Evolutionary conservation across 345 rosid genomes (phyloP).

Genomic region (Gossypium raimondii): DNA sequence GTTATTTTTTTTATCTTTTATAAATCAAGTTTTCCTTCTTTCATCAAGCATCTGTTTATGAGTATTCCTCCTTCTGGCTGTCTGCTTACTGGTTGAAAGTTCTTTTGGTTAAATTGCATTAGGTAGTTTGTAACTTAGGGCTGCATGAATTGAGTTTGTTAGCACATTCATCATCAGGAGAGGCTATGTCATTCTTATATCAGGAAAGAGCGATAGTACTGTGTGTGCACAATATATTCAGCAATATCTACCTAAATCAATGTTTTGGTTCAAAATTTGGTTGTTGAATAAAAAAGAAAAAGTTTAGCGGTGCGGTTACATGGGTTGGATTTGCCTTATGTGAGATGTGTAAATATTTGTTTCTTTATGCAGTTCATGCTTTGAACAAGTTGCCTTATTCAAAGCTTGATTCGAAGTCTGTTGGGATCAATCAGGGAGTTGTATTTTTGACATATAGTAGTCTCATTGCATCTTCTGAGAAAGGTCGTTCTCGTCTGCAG

Average conservation of each 20-base stretch:
- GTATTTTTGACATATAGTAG: constrained; percentile 92
- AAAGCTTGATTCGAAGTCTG: constrained; percentile 92
- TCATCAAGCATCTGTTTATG: background rate
- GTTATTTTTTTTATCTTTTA: background rate
- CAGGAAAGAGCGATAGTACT: background rate
- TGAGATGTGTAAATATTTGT: constrained; percentile 13
- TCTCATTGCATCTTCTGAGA: constrained; percentile 99
- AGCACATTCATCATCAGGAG: background rate
- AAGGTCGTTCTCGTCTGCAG: constrained; percentile 94
- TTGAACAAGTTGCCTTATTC: constrained; percentile 95
- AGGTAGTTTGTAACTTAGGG: background rate
- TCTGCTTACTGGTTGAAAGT: background rate
- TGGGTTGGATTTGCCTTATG: background rate
- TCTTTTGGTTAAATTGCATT: background rate
- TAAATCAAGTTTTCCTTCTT: background rate
- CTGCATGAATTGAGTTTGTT: background rate
- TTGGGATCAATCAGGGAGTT: constrained; percentile 87
- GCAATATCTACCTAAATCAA: background rate
- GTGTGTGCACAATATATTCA: background rate
- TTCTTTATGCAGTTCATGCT: constrained; percentile 76
- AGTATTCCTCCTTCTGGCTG: background rate
- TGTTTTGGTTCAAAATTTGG: constrained; percentile 5
- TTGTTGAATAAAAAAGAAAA: background rate
- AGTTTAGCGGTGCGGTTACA: constrained; percentile 1
- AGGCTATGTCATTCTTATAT: background rate